These are phyloP conservation scores for Eryngium alpinum DNA, from an alignment of 140 eudicot genomes.

Conservation along the genomic window DNA sequence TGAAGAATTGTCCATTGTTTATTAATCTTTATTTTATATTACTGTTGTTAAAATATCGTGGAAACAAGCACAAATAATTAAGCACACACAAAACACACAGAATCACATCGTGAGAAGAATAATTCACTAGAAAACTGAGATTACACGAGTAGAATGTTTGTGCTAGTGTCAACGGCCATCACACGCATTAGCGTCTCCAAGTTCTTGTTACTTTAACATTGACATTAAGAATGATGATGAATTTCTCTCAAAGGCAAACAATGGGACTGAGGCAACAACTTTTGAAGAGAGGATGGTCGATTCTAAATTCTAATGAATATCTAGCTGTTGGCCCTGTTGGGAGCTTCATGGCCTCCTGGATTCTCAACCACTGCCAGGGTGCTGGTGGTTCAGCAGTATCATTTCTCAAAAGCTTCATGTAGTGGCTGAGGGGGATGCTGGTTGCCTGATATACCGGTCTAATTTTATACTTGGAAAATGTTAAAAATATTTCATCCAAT, in stretches of 20 bases:
- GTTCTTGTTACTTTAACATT: too few species aligned
- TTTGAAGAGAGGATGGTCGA: constrained; percentile 5
- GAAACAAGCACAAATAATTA: too few species aligned
- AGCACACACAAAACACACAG: too few species aligned
- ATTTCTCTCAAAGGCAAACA: background rate
- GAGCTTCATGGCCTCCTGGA: constrained; percentile 13
- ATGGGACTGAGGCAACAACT: background rate
- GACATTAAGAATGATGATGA: background rate
- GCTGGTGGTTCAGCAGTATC: constrained; percentile 20
- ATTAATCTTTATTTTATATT: too few species aligned
- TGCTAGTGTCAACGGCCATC: too few species aligned
- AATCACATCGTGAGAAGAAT: too few species aligned
- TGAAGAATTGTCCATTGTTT: too few species aligned
- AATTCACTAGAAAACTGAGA: too few species aligned
- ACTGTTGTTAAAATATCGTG: too few species aligned
- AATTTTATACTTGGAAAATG: background rate
- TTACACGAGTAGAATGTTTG: too few species aligned
- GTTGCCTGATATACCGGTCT: constrained; percentile 12
- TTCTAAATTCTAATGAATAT: constrained; percentile 2
- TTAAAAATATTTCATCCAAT: background rate
- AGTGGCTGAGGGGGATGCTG: constrained; percentile 4
- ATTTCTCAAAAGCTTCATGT: background rate
- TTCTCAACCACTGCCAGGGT: constrained; percentile 15
- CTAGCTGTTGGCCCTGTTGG: constrained; percentile 16
- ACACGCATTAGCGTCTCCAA: too few species aligned